Conservation (phyloP, 305 asterid genomes). For the Caryopteris hybrid region DNA sequence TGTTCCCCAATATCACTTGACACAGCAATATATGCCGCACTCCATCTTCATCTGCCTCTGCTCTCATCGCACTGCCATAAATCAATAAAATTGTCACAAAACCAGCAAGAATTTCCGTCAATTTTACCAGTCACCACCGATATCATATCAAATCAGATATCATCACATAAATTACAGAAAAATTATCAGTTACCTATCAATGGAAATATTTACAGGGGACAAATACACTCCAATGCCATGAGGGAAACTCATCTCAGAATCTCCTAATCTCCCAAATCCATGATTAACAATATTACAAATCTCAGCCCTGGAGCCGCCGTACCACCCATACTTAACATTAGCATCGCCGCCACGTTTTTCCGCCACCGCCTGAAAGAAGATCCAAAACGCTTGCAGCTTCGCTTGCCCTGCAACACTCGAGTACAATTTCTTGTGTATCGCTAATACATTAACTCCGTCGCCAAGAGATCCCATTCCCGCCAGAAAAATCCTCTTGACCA, state of each 20-base stretch:
- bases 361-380: conserved; percentile 34
- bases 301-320: conserved; percentile 39
- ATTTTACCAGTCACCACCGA: neutral
- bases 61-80: conserved; percentile 25
- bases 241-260: conserved; percentile 3
- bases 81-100: neutral
- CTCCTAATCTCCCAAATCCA: conserved; percentile 33
- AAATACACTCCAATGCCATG: conserved; percentile 36
- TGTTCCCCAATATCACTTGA: conserved; percentile 66
- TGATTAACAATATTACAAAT: conserved; percentile 22
- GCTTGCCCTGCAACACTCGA: conserved; percentile 26
- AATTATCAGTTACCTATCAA: conserved; percentile 25
- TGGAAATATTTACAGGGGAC: conserved; percentile 27
- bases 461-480: conserved; percentile 21
- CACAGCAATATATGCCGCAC: conserved; percentile 53
- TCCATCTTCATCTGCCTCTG: conserved; percentile 39
- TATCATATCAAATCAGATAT: neutral
- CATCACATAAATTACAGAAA: neutral
- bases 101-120: neutral
- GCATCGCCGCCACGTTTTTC: conserved; percentile 45
- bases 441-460: conserved; percentile 23
- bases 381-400: conserved; percentile 24
- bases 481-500: conserved; percentile 17
- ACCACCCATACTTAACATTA: conserved; percentile 44
- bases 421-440: conserved; percentile 28